Base-by-base conservation (phyloP, 495 filamentous ascomycete species). In the Pseudevernia furfuracea region DNA sequence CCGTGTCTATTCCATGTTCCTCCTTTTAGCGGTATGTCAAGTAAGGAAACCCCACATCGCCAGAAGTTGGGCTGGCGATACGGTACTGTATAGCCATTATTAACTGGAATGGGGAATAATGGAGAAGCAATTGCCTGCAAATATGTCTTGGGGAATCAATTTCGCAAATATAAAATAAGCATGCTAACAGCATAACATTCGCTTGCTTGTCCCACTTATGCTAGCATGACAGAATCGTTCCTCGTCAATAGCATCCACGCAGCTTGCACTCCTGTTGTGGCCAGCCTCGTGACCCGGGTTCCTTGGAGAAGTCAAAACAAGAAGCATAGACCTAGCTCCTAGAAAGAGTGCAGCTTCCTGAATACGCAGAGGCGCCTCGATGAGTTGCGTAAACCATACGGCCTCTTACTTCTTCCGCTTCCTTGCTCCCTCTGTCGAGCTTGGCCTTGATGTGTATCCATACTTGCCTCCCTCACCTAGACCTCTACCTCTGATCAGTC, bases 281-380 rank as follows among this genome's bases (percentile, higher is more conserved):
- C 25, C 52, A 55, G 52, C 30, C 12, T 4, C 28, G 28, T 57
- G 41, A 44, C 36, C 28, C 38, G 37, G 17, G 3, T 44, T 30
- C 28, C n/a, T 9, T 23, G 15, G 28, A 8, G 3, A 9, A 36
- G 17, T 32, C 52, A 36, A 25, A 39, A 43, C 8, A 41, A 32
- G 11, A 58, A 36, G 21, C 53, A 17, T 19, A 32, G 37, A 10
- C 49, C 28, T 39, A n/a, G 25, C 19, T 49, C 48, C n/a, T 46
- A 39, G 37, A 69, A 66, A 9, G 58, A 61, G 15, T 60, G 32
- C 61, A 65, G 38, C 44, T 62, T 64, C 68, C 48, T 68, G 65
- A 61, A 61, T 66, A 38, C 52, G 38, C 60, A 63, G 41, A 39
- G 72, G 60, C 58, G 65, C 66, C 64, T 58, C 63, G 62, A 62